Base-by-base conservation (phyloP, 208 protist genomes). In the Perkinsela sp. region DNA sequence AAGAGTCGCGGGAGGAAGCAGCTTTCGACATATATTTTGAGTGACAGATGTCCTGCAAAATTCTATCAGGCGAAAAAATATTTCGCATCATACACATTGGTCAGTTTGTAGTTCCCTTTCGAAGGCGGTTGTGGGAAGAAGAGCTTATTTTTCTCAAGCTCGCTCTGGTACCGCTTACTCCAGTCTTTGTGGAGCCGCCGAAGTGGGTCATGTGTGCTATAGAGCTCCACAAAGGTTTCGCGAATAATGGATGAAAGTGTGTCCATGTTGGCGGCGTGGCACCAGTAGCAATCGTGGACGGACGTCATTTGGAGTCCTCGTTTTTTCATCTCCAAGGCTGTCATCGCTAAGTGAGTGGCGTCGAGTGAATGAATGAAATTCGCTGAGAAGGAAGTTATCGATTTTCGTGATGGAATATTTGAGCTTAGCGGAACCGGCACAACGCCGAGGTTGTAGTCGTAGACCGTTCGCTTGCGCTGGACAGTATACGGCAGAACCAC, bases 321-420 rank as follows among this genome's bases (percentile, higher is more conserved):
- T 0, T 76, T 30, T 0, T 74, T 28, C 57, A 77, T 86, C 29
- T 30, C n/a, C 0, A 71, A n/a, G 1, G 88, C 83, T 0, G 88
- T 93, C 67, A 90, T 70, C 6, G 90, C 72, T 83, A 94, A 86
- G 72, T 94, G 89, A 1, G 85, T 84, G 0, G 81, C 74, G 76
- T 94, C 90, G 15, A 94, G 69, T 0, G 81, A 90, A 71, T 94
- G 90, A 40, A 94, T 76, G 70, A 78, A 94, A 72, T 94, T 94
- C 1, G 90, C 89, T 22, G 90, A 86, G 67, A 94, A 94, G 1
- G 88, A 87, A 0, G 79, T 73, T 2, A 67, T 28, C 6, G 66
- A 22, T 32, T 73, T 73, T 6, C 29, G 1, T 28, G 28, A 29
- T 2, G 68, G 28, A 16, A 13, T 16, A n/a, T 6, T 28, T 40